Evolutionary conservation across 495 filamentous ascomycete species (phyloP).

Genomic region (Aspergillus steynii): DNA sequence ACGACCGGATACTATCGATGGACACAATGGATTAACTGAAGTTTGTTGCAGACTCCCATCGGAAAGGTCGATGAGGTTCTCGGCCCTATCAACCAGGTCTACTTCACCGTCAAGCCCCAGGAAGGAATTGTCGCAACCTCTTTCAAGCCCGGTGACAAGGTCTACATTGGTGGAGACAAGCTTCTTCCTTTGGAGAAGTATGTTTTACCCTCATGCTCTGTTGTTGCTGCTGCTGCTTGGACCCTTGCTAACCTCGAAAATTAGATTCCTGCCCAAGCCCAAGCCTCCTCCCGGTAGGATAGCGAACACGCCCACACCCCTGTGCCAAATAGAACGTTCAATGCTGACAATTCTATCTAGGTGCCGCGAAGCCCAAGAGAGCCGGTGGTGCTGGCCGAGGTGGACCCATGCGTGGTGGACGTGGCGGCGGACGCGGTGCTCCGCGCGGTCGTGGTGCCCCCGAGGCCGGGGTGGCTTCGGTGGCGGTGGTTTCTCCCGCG

Average conservation of each 20-base stretch:
- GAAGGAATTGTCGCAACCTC: slow-evolving; percentile 92
- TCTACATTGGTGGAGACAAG: slow-evolving; percentile 94
- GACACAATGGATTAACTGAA: slow-evolving; percentile 21
- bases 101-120: slow-evolving; percentile 95
- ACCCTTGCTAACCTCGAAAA: slow-evolving; percentile 8
- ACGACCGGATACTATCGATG: background rate
- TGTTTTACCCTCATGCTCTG: slow-evolving; percentile 10
- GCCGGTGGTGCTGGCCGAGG: slow-evolving; percentile 55
- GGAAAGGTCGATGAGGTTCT: slow-evolving; percentile 68
- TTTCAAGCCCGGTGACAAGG: slow-evolving; percentile 95
- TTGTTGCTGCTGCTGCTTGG: background rate
- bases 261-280: slow-evolving; percentile 88
- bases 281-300: slow-evolving; percentile 75
- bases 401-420: slow-evolving; percentile 30
- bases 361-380: slow-evolving; percentile 59
- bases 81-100: slow-evolving; percentile 93
- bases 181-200: slow-evolving; percentile 87
- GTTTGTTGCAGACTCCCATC: slow-evolving; percentile 50
- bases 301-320: slow-evolving; percentile 19
- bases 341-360: slow-evolving; percentile 29
- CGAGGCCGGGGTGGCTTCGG: slow-evolving; percentile 42
- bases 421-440: slow-evolving; percentile 46
- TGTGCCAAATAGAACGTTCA: slow-evolving; percentile 8
- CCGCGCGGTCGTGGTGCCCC: slow-evolving; percentile 41
- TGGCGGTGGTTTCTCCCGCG: slow-evolving; percentile 40